Conservation (phyloP, 257 asterid species). For the Nicotiana otophora region DNA sequence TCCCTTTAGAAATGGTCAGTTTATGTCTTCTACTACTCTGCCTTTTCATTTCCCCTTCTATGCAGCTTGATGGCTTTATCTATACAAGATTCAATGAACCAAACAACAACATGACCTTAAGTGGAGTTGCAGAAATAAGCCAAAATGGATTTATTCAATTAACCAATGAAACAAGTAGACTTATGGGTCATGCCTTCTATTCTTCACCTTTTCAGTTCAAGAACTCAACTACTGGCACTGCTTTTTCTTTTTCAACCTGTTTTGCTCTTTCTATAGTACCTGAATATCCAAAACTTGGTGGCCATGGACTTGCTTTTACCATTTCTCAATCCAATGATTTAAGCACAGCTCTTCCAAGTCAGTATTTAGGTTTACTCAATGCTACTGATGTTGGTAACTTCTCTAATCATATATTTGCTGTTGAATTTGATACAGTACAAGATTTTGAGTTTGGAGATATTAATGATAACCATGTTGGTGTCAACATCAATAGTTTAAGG, state of each 20-base stretch:
- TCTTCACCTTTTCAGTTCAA: constrained; percentile 48
- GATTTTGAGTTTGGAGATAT: constrained; percentile 56
- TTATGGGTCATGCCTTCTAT: constrained; percentile 51
- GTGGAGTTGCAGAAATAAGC: constrained; percentile 28
- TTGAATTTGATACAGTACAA: constrained; percentile 72
- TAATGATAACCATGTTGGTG: constrained; percentile 53
- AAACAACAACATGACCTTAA: constrained; percentile 20
- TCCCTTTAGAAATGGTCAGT: too few relatives aligned
- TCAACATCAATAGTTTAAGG: constrained; percentile 44
- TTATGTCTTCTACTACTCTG: too few relatives aligned
- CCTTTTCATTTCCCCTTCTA: too few relatives aligned
- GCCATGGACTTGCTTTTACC: constrained; percentile 67
- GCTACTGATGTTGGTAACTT: constrained; percentile 35
- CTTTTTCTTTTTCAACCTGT: constrained; percentile 53
- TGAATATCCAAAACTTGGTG: constrained; percentile 60
- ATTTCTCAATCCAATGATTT: constrained; percentile 33
- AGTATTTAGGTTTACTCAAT: constrained; percentile 61
- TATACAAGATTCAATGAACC: constrained; percentile 11
- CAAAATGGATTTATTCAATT: constrained; percentile 37
- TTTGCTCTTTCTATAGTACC: constrained; percentile 56
- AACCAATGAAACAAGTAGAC: constrained; percentile 42
- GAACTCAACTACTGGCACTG: constrained; percentile 32
- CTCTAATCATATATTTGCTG: constrained; percentile 56
- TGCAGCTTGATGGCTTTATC: constrained; percentile 6
- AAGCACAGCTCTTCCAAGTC: constrained; percentile 44